phyloP scores from a whole-genome alignment of 2,329 filamentous ascomycete species.

The Leptosphaerulina australis region DNA sequence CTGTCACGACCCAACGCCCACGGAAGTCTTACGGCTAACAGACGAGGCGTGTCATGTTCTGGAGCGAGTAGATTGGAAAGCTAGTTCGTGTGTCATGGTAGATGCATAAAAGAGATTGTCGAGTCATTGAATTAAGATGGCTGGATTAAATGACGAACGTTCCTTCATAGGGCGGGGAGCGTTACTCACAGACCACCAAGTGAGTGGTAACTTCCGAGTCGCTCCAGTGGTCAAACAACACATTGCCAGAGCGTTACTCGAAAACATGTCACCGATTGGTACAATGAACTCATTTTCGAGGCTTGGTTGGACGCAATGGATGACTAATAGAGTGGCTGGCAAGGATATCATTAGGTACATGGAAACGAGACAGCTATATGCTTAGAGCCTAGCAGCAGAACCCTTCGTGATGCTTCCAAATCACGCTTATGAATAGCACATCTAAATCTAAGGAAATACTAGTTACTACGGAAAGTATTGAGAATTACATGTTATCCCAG shows the following conservation, averaged over 20 bases:
- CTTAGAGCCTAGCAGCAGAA: neutral
- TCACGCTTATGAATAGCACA: neutral
- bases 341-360: too few species aligned
- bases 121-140: constrained; percentile 11
- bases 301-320: too few species aligned
- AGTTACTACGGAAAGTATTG: neutral
- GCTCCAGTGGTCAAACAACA: neutral
- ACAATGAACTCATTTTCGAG: too few species aligned
- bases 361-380: too few species aligned
- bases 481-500: neutral
- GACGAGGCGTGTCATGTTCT: neutral
- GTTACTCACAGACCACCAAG: neutral
- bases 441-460: neutral
- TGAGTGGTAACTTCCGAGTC: neutral
- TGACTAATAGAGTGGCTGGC: too few species aligned
- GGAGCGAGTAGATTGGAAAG: neutral
- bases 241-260: neutral
- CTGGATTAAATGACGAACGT: constrained; percentile 4
- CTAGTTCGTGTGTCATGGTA: neutral
- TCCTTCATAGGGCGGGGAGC: neutral
- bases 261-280: too few species aligned
- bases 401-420: neutral
- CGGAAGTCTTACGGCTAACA: neutral
- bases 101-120: neutral
- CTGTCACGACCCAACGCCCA: neutral